These are phyloP conservation scores for Sclerotinia sclerotiorum DNA, from an alignment of 2,329 filamentous ascomycete species.

Conservation along the genomic window DNA sequence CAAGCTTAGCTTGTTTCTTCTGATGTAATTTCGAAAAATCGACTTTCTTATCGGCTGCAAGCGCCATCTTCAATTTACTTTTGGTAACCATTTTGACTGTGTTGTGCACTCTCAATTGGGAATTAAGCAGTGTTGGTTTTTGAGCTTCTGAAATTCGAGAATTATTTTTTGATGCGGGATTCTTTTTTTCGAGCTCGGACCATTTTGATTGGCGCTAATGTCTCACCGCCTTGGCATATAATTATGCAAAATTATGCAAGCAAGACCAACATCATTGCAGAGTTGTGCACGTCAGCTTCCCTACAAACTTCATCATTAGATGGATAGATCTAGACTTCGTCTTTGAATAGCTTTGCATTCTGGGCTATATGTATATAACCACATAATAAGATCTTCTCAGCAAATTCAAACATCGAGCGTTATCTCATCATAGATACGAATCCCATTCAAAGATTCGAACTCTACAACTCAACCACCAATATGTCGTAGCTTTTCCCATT, in stretches of 20 bases:
- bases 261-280: neutral
- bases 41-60: constrained; percentile 54
- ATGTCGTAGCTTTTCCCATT: neutral
- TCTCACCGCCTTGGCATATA: constrained; percentile 19
- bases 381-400: neutral
- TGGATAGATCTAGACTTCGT: neutral
- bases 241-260: constrained; percentile 13
- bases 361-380: neutral
- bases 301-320: neutral
- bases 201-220: constrained; percentile 13
- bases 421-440: neutral
- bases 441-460: neutral
- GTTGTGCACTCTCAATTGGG: constrained; percentile 18
- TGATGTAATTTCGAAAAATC: constrained; percentile 51
- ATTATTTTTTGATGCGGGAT: constrained; percentile 26
- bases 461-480: neutral
- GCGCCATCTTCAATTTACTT: constrained; percentile 53
- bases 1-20: constrained; percentile 42
- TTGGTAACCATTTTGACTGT: constrained; percentile 41
- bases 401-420: neutral
- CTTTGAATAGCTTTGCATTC: neutral
- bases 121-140: constrained; percentile 15
- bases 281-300: neutral
- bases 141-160: constrained; percentile 20
- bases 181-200: constrained; percentile 25